Evolutionary conservation across 176 grass and related monocot species (phyloP).

Genomic region (Raddia distichophylla): DNA sequence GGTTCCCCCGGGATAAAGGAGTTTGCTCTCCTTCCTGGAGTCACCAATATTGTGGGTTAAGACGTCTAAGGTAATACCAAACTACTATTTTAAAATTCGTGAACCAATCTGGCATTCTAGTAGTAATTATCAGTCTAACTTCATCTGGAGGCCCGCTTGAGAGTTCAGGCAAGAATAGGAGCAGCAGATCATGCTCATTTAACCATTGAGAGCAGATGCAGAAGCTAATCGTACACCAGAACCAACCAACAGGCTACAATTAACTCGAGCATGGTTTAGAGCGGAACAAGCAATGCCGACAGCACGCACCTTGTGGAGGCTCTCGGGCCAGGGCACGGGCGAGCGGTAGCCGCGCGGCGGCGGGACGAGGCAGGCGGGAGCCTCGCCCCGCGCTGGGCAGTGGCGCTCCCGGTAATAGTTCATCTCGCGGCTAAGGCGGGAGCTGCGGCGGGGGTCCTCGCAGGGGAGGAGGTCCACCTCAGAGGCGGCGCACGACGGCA

Average conservation of each 20-base stretch:
- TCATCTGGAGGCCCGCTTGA: background rate
- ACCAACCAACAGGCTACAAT: background rate
- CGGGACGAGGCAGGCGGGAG: slow-evolving; percentile 66
- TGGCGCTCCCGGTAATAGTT: slow-evolving; percentile 95
- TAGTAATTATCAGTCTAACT: background rate
- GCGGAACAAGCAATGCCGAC: background rate
- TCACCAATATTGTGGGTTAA: too few species aligned
- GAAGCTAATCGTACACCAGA: slow-evolving; percentile 2
- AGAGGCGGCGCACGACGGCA: slow-evolving; percentile 61
- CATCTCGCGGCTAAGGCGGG: slow-evolving; percentile 87
- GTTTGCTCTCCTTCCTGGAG: too few species aligned
- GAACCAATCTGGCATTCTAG: background rate
- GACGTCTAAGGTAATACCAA: background rate
- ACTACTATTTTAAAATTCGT: background rate
- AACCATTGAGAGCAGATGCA: background rate
- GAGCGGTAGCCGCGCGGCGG: slow-evolving; percentile 74
- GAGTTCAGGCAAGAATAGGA: background rate
- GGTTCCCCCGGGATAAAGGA: too few species aligned
- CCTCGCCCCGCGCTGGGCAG: slow-evolving; percentile 63
- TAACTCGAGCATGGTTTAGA: background rate
- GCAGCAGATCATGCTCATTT: background rate
- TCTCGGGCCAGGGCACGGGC: slow-evolving; percentile 79
- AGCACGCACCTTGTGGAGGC: slow-evolving; percentile 81
- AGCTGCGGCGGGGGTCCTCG: slow-evolving; percentile 85
- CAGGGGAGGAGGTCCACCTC: slow-evolving; percentile 94